phyloP scores from a whole-genome alignment of 208 protist species.

The Leptomonas pyrrhocoris region DNA sequence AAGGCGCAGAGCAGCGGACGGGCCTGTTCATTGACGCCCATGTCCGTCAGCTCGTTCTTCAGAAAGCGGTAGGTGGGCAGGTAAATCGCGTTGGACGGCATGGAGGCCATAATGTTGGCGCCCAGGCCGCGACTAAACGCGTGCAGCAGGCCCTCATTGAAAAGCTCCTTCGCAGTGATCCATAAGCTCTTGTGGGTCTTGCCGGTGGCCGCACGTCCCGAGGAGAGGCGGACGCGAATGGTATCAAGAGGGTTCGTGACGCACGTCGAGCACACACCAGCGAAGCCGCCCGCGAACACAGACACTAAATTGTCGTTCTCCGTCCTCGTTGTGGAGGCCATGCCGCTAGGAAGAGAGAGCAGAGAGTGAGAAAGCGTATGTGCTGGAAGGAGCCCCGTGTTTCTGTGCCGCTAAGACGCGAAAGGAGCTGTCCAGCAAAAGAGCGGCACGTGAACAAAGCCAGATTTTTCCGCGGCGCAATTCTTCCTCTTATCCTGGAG shows the following conservation, averaged over 20 bases:
- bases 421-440: too few species aligned
- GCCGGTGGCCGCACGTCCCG: slow-evolving; percentile 73
- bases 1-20: slow-evolving; percentile 65
- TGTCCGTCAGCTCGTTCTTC: slow-evolving; percentile 50
- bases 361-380: too few species aligned
- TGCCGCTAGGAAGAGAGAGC: not conserved
- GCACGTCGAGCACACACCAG: slow-evolving; percentile 87
- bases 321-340: slow-evolving; percentile 16
- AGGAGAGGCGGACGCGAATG: slow-evolving; percentile 83
- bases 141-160: slow-evolving; percentile 65
- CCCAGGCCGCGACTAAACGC: slow-evolving; percentile 81
- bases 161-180: slow-evolving; percentile 70
- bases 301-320: slow-evolving; percentile 66
- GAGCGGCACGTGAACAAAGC: not conserved
- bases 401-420: too few species aligned
- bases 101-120: slow-evolving; percentile 88
- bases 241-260: slow-evolving; percentile 91
- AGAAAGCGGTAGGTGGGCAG: slow-evolving; percentile 82
- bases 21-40: slow-evolving; percentile 56
- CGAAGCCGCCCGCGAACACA: slow-evolving; percentile 80
- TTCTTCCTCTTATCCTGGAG: too few species aligned
- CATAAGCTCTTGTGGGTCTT: slow-evolving; percentile 79
- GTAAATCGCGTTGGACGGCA: slow-evolving; percentile 91
- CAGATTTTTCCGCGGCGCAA: too few species aligned
- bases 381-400: too few species aligned